These are phyloP conservation scores for Phytophthora palmivora DNA, from an alignment of 352 stramenopile species.

Conservation along the genomic window DNA sequence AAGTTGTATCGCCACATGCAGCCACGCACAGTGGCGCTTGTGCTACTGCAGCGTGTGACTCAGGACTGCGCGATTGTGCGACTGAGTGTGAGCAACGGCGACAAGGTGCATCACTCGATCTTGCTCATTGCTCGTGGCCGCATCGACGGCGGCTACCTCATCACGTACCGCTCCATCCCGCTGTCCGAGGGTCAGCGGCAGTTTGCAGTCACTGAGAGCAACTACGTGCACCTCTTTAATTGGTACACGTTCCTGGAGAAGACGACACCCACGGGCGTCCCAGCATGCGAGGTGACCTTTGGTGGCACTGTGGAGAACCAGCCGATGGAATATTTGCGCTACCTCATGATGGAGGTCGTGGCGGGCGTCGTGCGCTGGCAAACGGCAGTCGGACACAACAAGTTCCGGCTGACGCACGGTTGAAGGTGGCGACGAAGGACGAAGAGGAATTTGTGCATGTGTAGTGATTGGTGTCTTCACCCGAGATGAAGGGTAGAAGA, in stretches of 20 bases:
- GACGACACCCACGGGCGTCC: conserved; percentile 17
- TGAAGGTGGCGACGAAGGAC: conserved; percentile 6
- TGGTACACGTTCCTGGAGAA: conserved; percentile 82
- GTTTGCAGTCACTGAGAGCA: conserved; percentile 57
- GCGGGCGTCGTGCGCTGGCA: conserved; percentile 73
- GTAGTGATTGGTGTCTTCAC: conserved; percentile 15
- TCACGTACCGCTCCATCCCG: conserved; percentile 76
- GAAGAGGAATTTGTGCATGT: conserved; percentile 7
- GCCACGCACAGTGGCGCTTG: conserved; percentile 54
- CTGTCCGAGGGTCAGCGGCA: conserved; percentile 46
- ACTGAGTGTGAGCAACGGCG: conserved; percentile 46
- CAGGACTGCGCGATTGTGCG: conserved; percentile 69
- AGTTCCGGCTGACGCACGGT: conserved; percentile 49
- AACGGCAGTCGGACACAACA: conserved; percentile 62
- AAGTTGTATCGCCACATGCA: conserved; percentile 68
- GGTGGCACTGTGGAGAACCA: conserved; percentile 61
- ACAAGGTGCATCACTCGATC: conserved; percentile 56
- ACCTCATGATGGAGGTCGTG: conserved; percentile 74
- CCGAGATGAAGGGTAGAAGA: conserved; percentile 17
- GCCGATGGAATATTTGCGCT: conserved; percentile 60
- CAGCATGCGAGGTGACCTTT: conserved; percentile 71
- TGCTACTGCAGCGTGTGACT: conserved; percentile 64
- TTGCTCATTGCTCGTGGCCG: conserved; percentile 65
- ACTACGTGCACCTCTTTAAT: conserved; percentile 71
- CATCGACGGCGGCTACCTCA: conserved; percentile 68